Percentiles rank a stretch among this genome's conserved stretches.
Conservation (phyloP, 225 moss, liverwort and hornwort species). For the Bryoerythrophyllum caledonicum region DNA sequence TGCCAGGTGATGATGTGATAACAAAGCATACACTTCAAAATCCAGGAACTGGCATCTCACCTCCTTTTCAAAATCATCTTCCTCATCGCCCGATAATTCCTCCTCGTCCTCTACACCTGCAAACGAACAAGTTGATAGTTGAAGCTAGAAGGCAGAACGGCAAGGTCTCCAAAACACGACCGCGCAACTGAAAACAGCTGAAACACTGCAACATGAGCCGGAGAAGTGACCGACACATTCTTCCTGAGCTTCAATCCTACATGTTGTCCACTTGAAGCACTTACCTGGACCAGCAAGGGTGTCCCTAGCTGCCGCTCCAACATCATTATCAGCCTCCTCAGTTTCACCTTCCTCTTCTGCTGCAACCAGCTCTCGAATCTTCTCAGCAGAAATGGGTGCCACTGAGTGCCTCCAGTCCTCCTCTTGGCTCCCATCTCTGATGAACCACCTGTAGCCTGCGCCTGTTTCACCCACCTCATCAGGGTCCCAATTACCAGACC, state of each 20-base stretch:
- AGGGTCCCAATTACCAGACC: conserved; percentile 47
- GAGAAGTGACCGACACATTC: conserved; percentile 5
- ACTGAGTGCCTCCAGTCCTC: conserved; percentile 98
- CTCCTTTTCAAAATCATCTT: conserved; percentile 83
- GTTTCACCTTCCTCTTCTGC: conserved; percentile 78
- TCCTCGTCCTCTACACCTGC: conserved; percentile 75
- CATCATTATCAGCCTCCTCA: conserved; percentile 83
- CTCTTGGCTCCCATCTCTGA: conserved; percentile 69
- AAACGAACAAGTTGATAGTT: background rate
- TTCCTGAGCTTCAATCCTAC: conserved; percentile 8
- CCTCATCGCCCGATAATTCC: conserved; percentile 56
- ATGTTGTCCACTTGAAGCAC: background rate
- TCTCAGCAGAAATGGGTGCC: conserved; percentile 74
- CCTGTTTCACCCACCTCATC: conserved; percentile 79
- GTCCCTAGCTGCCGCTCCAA: conserved; percentile 53
- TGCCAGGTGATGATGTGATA: conserved; percentile 4
- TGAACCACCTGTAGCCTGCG: conserved; percentile 80
- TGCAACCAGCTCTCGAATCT: conserved; percentile 68
- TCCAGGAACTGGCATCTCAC: conserved; percentile 26
- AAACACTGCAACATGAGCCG: background rate
- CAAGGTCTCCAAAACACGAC: conserved; percentile 16
- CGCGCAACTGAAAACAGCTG: conserved; percentile 5
- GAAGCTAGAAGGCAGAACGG: conserved; percentile 7
- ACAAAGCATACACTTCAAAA: background rate
- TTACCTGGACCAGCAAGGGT: conserved; percentile 58